Evolutionary conservation across 2,329 filamentous ascomycete species (phyloP).

Genomic region (Monosporascus sp.): DNA sequence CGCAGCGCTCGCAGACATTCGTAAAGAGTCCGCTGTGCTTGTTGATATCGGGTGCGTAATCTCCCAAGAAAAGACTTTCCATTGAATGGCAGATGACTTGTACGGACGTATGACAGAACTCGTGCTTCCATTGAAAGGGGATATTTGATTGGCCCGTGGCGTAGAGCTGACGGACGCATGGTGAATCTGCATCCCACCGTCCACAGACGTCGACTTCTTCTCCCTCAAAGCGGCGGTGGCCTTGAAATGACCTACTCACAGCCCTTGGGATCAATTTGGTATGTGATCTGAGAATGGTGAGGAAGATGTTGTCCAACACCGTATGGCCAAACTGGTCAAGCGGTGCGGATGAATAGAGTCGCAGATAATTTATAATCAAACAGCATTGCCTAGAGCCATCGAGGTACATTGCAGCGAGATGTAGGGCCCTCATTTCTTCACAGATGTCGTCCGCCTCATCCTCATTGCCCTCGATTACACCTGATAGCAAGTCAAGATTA

Average conservation of each 20-base stretch:
- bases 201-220: slow-evolving; percentile 37
- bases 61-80: slow-evolving; percentile 11
- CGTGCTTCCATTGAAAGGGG: slow-evolving; percentile 35
- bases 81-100: slow-evolving; percentile 33
- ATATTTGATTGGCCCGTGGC: slow-evolving; percentile 19
- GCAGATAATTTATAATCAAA: slow-evolving; percentile 8
- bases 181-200: slow-evolving; percentile 36
- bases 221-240: slow-evolving; percentile 24
- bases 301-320: slow-evolving; percentile 32
- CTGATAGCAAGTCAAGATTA: not conserved
- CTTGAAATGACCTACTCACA: slow-evolving; percentile 22
- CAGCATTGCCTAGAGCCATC: slow-evolving; percentile 31
- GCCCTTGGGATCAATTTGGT: slow-evolving; percentile 19
- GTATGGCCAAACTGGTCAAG: slow-evolving; percentile 27
- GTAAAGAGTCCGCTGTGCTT: slow-evolving; percentile 14
- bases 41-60: slow-evolving; percentile 8
- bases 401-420: slow-evolving; percentile 31
- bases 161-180: slow-evolving; percentile 25
- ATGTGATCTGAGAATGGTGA: slow-evolving; percentile 31
- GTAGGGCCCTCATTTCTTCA: slow-evolving; percentile 23
- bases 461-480: not conserved
- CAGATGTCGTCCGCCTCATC: not conserved
- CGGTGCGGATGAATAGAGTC: not conserved
- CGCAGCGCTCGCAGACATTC: slow-evolving; percentile 21
- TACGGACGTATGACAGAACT: slow-evolving; percentile 36